Evolutionary conservation across 2,329 filamentous ascomycete genomes (phyloP).

Genomic region (Curvularia spicifera): DNA sequence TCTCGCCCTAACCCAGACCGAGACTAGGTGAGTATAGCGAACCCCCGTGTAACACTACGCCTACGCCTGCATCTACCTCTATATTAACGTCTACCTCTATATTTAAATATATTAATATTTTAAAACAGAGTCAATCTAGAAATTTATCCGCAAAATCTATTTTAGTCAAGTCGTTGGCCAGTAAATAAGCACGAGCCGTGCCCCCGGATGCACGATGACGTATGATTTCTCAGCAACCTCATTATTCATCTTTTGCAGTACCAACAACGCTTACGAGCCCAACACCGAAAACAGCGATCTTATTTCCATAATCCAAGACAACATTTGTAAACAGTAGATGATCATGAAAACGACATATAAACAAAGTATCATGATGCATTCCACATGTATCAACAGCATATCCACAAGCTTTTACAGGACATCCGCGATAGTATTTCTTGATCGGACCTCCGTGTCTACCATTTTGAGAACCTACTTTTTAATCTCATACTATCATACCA

Average conservation of each 20-base stretch:
- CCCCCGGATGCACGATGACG: slow-evolving; percentile 9
- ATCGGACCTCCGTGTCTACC: neutral
- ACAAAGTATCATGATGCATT: neutral
- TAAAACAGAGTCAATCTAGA: too few relatives aligned
- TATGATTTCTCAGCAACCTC: slow-evolving; percentile 18
- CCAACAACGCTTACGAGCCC: slow-evolving; percentile 8
- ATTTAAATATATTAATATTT: too few relatives aligned
- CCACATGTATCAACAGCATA: neutral
- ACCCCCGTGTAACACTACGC: too few relatives aligned
- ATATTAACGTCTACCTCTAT: too few relatives aligned
- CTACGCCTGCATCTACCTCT: too few relatives aligned
- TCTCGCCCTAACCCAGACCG: too few relatives aligned
- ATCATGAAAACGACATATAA: neutral
- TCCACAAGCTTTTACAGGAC: neutral
- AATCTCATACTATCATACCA: neutral
- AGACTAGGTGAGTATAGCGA: too few relatives aligned
- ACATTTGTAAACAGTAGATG: neutral
- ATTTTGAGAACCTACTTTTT: neutral
- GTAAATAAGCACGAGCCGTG: neutral
- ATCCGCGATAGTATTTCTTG: neutral
- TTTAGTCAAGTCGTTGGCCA: neutral
- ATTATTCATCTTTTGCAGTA: slow-evolving; percentile 14
- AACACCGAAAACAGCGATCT: neutral
- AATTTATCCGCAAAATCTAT: neutral
- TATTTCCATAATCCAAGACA: neutral